phyloP scores from a whole-genome alignment of 2,329 filamentous ascomycete genomes.

The Alternaria longipes region DNA sequence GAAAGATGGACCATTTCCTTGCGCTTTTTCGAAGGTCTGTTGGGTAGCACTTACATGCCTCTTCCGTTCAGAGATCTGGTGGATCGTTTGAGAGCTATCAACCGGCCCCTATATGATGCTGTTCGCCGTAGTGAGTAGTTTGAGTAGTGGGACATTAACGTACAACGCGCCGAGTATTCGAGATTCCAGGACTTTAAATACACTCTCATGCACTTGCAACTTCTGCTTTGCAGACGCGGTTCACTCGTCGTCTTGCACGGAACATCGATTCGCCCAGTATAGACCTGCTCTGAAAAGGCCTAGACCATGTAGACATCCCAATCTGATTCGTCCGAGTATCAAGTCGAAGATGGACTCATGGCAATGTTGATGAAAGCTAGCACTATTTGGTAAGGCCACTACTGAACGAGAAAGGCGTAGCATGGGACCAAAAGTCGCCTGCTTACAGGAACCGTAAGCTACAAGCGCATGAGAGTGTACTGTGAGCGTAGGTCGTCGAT shows the following conservation, averaged over 20 bases:
- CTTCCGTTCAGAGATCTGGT: slow-evolving; percentile 4
- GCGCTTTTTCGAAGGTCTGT: slow-evolving; percentile 7
- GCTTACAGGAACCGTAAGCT: not conserved
- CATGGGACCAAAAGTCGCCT: not conserved
- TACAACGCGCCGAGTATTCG: not conserved
- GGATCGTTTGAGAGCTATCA: not conserved
- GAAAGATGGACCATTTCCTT: slow-evolving; percentile 7
- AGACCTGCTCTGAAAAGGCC: not conserved
- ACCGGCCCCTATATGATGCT: slow-evolving; percentile 1
- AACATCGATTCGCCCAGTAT: not conserved
- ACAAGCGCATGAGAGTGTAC: not conserved
- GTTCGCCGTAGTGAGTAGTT: not conserved
- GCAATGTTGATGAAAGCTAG: not conserved
- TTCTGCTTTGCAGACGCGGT: not conserved
- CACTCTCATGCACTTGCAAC: not conserved
- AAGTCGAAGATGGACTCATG: not conserved
- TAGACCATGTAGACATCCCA: not conserved
- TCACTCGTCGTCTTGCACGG: not conserved
- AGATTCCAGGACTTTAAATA: not conserved
- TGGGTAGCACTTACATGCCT: slow-evolving; percentile 9
- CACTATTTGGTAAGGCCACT: not conserved
- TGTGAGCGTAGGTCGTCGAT: too few species aligned
- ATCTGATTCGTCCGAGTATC: not conserved
- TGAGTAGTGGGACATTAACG: not conserved
- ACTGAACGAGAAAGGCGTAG: not conserved